Evolutionary conservation across 306 rosid genomes (phyloP).

Genomic region (Lagenaria siceraria): DNA sequence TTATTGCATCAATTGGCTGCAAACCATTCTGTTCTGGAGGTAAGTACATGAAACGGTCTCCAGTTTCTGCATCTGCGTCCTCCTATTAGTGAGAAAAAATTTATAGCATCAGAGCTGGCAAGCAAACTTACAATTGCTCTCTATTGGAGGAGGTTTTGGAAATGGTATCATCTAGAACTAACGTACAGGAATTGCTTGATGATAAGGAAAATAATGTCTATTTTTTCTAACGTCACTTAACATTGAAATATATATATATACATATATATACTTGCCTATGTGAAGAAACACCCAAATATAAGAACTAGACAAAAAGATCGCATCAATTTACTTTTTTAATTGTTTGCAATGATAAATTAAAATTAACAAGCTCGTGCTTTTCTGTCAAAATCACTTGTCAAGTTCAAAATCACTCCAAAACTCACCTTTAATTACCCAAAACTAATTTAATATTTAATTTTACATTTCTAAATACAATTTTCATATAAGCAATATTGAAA

Average conservation of each 20-base stretch:
- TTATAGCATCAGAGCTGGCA: not conserved
- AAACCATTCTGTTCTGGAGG: slow-evolving; percentile 32
- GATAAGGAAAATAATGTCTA: not conserved
- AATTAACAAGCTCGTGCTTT: not conserved
- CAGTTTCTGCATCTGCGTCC: slow-evolving; percentile 37
- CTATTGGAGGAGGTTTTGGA: not conserved
- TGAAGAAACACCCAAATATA: not conserved
- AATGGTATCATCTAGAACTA: not conserved
- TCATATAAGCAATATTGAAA: no score
- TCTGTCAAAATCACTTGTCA: no score
- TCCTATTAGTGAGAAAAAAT: slow-evolving; percentile 30
- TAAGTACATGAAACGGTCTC: slow-evolving; percentile 45
- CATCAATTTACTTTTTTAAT: not conserved
- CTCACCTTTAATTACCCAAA: no score
- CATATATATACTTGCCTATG: not conserved
- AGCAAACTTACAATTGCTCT: not conserved
- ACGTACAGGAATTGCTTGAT: not conserved
- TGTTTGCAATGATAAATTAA: not conserved
- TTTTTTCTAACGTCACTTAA: not conserved
- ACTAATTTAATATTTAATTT: no score
- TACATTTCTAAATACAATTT: no score
- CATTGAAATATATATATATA: not conserved
- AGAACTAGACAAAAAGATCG: not conserved
- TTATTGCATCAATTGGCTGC: slow-evolving; percentile 38
- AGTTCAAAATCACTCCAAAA: no score